Evolutionary conservation across 495 filamentous ascomycete species (phyloP).

Genomic region (Friedmanniomyces endolithicus): DNA sequence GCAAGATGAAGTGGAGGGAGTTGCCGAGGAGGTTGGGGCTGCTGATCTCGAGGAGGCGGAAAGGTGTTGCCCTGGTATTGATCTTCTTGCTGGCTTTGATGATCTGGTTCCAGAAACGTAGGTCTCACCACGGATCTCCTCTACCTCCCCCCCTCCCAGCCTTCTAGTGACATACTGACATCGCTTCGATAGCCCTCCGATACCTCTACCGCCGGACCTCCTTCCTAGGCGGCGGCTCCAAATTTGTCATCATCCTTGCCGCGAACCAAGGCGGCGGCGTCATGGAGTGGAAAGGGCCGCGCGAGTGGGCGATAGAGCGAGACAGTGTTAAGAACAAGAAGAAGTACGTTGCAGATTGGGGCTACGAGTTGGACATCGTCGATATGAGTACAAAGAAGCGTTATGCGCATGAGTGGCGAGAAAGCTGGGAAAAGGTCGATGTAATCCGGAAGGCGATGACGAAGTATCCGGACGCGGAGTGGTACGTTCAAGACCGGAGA

Average conservation of each 20-base stretch:
- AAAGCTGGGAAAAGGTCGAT: constrained; percentile 99
- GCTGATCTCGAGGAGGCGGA: constrained; percentile 41
- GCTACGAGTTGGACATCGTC: constrained; percentile 89
- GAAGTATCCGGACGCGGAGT: constrained; percentile 93
- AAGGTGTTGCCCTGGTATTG: constrained; percentile 46
- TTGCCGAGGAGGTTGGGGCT: constrained; percentile 28
- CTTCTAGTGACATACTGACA: constrained; percentile 23
- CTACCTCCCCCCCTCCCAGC: constrained; percentile 34
- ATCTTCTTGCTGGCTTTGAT: constrained; percentile 50
- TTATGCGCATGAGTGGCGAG: constrained; percentile 97
- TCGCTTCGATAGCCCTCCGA: constrained; percentile 27
- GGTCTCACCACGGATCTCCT: constrained; percentile 30
- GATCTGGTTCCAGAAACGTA: constrained; percentile 57
- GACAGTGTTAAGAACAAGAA: constrained; percentile 93
- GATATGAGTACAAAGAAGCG: constrained; percentile 98
- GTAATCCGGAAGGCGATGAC: constrained; percentile 79
- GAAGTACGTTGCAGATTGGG: constrained; percentile 76
- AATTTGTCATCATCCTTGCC: constrained; percentile 85
- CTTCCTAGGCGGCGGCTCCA: constrained; percentile 66
- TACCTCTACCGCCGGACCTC: constrained; percentile 39
- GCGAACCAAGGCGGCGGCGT: constrained; percentile 94
- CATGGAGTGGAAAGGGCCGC: constrained; percentile 96
- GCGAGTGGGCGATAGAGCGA: constrained; percentile 96
- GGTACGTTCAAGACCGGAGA: constrained; percentile 42
- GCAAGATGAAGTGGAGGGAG: constrained; percentile 21